These are phyloP conservation scores for Backusella mclennaniae DNA, from an alignment of 192 early-diverging fungal species.

Conservation along the genomic window DNA sequence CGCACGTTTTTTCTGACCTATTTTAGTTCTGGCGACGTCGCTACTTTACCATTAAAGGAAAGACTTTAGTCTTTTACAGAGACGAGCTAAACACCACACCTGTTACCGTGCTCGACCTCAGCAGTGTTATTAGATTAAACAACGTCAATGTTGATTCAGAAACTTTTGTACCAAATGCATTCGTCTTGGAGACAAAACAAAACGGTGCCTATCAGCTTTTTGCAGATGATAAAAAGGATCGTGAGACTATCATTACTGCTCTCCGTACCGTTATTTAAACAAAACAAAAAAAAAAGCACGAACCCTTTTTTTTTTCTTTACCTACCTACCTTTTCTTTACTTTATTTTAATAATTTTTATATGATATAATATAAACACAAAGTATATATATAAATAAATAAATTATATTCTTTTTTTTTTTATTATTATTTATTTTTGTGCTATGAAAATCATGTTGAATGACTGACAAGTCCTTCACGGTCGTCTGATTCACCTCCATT, in stretches of 20 bases:
- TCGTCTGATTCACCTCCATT: slow-evolving; percentile 13
- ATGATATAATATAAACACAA: neutral
- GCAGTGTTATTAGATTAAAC: neutral
- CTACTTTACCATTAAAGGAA: slow-evolving; percentile 54
- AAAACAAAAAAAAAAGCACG: neutral
- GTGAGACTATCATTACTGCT: slow-evolving; percentile 18
- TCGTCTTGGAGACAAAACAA: slow-evolving; percentile 8
- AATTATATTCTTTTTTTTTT: neutral
- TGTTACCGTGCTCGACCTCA: slow-evolving; percentile 4
- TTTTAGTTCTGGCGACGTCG: slow-evolving; percentile 58
- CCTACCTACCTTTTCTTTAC: neutral
- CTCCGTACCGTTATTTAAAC: slow-evolving; percentile 11
- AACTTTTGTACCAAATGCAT: slow-evolving; percentile 20
- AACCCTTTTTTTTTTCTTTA: neutral
- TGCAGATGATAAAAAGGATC: slow-evolving; percentile 18
- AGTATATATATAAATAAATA: neutral
- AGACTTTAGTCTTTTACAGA: slow-evolving; percentile 47
- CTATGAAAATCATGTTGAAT: neutral
- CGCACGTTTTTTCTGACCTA: neutral
- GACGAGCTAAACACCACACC: slow-evolving; percentile 32
- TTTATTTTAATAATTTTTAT: neutral
- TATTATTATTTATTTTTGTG: neutral
- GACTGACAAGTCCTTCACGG: slow-evolving; percentile 8
- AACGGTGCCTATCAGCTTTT: slow-evolving; percentile 20
- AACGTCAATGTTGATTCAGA: slow-evolving; percentile 15